phyloP scores from a whole-genome alignment of 495 filamentous ascomycete genomes.

The Corynascus novoguineensis region DNA sequence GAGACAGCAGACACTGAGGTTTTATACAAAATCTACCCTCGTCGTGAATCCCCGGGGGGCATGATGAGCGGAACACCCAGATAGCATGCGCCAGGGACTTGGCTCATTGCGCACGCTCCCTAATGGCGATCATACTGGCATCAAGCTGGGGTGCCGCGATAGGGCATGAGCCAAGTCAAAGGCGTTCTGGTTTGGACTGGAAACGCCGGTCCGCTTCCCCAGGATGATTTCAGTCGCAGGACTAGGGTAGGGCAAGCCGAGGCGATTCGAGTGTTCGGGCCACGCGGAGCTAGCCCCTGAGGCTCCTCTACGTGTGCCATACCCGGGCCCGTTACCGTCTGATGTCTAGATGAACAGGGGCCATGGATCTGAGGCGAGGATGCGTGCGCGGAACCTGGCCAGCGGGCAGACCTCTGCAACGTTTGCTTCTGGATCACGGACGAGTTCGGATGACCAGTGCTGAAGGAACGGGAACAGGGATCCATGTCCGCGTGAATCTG shows the following conservation, averaged over 20 bases:
- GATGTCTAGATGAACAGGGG: slow-evolving; percentile 6
- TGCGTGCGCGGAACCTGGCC: slow-evolving; percentile 10
- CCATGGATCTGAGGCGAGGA: slow-evolving; percentile 18
- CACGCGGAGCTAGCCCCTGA: slow-evolving; percentile 19
- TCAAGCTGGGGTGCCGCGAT: slow-evolving; percentile 15
- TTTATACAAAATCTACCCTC: slow-evolving; percentile 24
- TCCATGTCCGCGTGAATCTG: background rate
- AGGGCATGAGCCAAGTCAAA: slow-evolving; percentile 18
- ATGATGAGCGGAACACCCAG: slow-evolving; percentile 19
- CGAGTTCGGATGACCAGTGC: background rate
- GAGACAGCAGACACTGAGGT: slow-evolving; percentile 13
- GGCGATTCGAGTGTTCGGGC: slow-evolving; percentile 11
- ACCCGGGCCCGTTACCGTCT: slow-evolving; percentile 12
- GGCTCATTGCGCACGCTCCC: slow-evolving; percentile 20
- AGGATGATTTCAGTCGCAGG: slow-evolving; percentile 27
- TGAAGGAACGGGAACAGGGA: background rate
- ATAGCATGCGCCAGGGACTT: slow-evolving; percentile 16
- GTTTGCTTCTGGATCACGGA: background rate
- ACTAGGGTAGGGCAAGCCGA: slow-evolving; percentile 13
- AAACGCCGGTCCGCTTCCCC: slow-evolving; percentile 4
- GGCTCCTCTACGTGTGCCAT: slow-evolving; percentile 18
- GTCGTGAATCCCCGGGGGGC: slow-evolving; percentile 6
- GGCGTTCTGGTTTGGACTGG: slow-evolving; percentile 5
- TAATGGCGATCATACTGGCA: slow-evolving; percentile 33
- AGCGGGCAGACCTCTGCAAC: background rate